Conservation (phyloP, 805 yeast genomes). For the Candida suzukii region DNA sequence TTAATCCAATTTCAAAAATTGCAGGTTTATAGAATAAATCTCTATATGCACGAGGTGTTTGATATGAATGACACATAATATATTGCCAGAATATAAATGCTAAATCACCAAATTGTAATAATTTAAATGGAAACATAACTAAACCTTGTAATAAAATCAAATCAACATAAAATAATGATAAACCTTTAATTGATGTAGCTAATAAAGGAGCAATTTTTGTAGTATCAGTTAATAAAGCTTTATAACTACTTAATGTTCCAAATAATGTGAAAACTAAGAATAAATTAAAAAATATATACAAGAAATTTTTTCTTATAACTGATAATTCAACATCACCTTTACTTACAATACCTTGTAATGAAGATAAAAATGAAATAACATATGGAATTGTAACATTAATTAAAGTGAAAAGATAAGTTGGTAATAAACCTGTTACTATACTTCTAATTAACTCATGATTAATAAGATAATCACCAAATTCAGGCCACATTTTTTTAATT, state of each 20-base stretch:
- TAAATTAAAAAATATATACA: slow-evolving; percentile 53
- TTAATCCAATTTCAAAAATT: slow-evolving; percentile 53
- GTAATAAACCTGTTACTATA: slow-evolving; percentile 54
- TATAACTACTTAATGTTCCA: slow-evolving; percentile 55
- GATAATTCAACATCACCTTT: slow-evolving; percentile 55
- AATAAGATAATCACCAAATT: slow-evolving; percentile 44
- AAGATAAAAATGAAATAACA: slow-evolving; percentile 43
- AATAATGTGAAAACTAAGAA: slow-evolving; percentile 55
- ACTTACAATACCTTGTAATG: slow-evolving; percentile 45
- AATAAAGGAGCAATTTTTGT: slow-evolving; percentile 50
- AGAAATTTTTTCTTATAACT: slow-evolving; percentile 50
- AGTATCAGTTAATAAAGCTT: slow-evolving; percentile 50
- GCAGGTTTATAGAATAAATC: slow-evolving; percentile 50
- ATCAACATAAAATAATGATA: slow-evolving; percentile 50
- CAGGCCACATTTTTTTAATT: slow-evolving; percentile 52
- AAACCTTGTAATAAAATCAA: slow-evolving; percentile 65
- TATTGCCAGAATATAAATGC: slow-evolving; percentile 36
- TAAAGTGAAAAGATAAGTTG: slow-evolving; percentile 51
- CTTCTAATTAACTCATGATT: slow-evolving; percentile 46
- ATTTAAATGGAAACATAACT: slow-evolving; percentile 53
- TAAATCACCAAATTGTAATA: slow-evolving; percentile 50
- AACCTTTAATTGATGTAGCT: slow-evolving; percentile 43
- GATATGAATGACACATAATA: slow-evolving; percentile 26
- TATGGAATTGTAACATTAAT: slow-evolving; percentile 49
- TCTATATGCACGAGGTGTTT: slow-evolving; percentile 46